These are phyloP conservation scores for Ambrosiella cleistominuta DNA, from an alignment of 2,329 filamentous ascomycete species.

Conservation along the genomic window DNA sequence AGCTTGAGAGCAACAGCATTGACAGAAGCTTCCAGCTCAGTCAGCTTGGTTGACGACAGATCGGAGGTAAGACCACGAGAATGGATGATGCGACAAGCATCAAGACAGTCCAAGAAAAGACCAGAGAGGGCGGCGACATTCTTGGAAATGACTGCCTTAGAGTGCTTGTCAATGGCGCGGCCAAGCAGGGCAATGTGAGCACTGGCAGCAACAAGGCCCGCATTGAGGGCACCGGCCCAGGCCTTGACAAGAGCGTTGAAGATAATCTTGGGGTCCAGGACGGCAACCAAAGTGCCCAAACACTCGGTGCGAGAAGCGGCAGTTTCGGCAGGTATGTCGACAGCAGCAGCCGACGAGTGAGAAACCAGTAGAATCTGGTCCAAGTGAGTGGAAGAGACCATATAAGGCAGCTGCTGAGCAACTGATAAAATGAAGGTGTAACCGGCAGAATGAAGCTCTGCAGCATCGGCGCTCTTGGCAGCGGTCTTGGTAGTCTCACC, in stretches of 20 bases:
- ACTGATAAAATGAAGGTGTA: slow-evolving; percentile 67
- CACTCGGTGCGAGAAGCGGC: slow-evolving; percentile 50
- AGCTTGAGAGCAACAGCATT: slow-evolving; percentile 67
- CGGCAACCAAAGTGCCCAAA: slow-evolving; percentile 56
- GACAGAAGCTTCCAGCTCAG: slow-evolving; percentile 43
- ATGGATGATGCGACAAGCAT: slow-evolving; percentile 43
- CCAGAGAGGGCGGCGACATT: slow-evolving; percentile 52
- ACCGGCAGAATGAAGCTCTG: slow-evolving; percentile 60
- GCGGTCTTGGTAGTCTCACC: slow-evolving; percentile 31
- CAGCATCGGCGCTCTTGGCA: slow-evolving; percentile 31
- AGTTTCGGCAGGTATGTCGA: slow-evolving; percentile 38
- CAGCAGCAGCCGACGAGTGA: slow-evolving; percentile 45
- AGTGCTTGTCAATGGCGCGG: slow-evolving; percentile 54
- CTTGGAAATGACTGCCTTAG: slow-evolving; percentile 64
- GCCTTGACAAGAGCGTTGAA: slow-evolving; percentile 56
- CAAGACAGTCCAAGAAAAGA: slow-evolving; percentile 41
- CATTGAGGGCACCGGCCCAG: slow-evolving; percentile 46
- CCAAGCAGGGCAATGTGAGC: slow-evolving; percentile 56
- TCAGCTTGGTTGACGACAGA: slow-evolving; percentile 31
- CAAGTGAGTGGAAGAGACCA: slow-evolving; percentile 62
- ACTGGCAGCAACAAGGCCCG: slow-evolving; percentile 44
- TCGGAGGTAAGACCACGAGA: slow-evolving; percentile 28
- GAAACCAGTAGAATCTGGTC: slow-evolving; percentile 55
- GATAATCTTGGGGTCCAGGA: slow-evolving; percentile 59
- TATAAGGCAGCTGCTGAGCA: slow-evolving; percentile 71